Percentiles rank a stretch among this genome's conserved stretches.
Conservation (phyloP, 148 eudicot genomes). For the Gaultheria prostrata region DNA sequence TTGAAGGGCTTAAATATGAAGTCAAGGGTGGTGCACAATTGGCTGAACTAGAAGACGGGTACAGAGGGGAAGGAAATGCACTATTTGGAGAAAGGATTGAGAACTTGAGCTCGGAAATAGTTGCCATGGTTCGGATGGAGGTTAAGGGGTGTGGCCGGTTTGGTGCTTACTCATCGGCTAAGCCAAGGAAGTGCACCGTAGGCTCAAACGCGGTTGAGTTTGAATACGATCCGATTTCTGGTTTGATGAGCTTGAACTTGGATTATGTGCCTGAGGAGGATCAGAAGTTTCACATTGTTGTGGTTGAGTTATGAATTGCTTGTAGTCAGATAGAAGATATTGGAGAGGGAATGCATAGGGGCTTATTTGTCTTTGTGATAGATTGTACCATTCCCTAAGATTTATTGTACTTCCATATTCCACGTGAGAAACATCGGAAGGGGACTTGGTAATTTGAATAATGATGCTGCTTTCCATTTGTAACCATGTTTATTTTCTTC, state of each 20-base stretch:
- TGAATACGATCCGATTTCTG: slow-evolving; percentile 47
- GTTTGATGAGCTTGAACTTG: slow-evolving; percentile 56
- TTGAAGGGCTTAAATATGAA: slow-evolving; percentile 60
- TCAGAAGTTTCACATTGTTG: slow-evolving; percentile 50
- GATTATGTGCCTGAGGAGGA: slow-evolving; percentile 61
- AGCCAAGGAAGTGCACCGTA: slow-evolving; percentile 66
- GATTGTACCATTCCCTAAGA: neutral
- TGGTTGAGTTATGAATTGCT: slow-evolving; percentile 51
- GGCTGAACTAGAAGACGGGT: slow-evolving; percentile 21
- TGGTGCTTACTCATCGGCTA: slow-evolving; percentile 69
- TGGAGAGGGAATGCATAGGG: neutral
- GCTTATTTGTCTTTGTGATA: neutral
- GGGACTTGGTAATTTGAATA: slow-evolving; percentile 4
- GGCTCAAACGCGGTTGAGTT: slow-evolving; percentile 51
- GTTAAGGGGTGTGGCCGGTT: slow-evolving; percentile 82
- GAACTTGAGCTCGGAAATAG: slow-evolving; percentile 31
- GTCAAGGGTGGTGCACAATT: slow-evolving; percentile 39
- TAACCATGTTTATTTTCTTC: neutral
- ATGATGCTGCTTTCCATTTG: neutral
- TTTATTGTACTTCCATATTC: neutral
- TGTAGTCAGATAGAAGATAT: neutral
- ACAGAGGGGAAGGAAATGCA: slow-evolving; percentile 23
- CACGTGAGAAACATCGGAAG: neutral
- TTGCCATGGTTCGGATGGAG: slow-evolving; percentile 49
- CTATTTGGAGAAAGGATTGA: slow-evolving; percentile 2